Conservation (phyloP, 73 alveolate genomes). For the Tetrahymena thermophila region DNA sequence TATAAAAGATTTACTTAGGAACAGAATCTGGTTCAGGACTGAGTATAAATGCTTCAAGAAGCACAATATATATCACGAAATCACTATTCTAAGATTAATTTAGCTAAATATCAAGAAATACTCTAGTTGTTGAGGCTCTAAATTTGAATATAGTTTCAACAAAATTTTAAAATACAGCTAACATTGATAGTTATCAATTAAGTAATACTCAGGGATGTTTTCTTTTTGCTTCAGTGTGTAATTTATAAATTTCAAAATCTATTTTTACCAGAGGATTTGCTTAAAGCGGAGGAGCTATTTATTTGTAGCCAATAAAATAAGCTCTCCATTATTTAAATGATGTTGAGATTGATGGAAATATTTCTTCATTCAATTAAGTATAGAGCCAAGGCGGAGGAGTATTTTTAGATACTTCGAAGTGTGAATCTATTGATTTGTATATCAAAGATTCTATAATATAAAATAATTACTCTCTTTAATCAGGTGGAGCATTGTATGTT, state of each 20-base stretch:
- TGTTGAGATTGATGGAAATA: not conserved
- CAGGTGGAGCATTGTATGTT: not conserved
- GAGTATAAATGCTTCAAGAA: not conserved
- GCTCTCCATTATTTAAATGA: not conserved
- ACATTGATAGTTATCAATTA: not conserved
- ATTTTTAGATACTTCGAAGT: not conserved
- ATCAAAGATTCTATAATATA: not conserved
- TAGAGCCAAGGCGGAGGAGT: not conserved
- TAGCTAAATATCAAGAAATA: not conserved
- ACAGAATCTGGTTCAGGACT: not conserved
- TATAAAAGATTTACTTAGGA: not conserved
- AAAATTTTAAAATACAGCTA: not conserved
- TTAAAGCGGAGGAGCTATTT: not conserved
- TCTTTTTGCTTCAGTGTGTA: not conserved
- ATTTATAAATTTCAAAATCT: not conserved
- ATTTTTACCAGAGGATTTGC: not conserved
- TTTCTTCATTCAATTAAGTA: not conserved
- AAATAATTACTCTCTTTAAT: not conserved
- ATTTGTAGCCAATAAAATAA: not conserved
- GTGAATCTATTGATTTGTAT: not conserved
- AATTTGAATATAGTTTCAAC: not conserved
- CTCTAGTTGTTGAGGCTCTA: not conserved
- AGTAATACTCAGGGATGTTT: not conserved
- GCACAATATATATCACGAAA: not conserved
- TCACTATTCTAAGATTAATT: not conserved